Evolutionary conservation across 169 alveolate species (phyloP), one percentile per base, ranked within the genome.

Genomic region (Plasmodium reichenowi): DNA sequence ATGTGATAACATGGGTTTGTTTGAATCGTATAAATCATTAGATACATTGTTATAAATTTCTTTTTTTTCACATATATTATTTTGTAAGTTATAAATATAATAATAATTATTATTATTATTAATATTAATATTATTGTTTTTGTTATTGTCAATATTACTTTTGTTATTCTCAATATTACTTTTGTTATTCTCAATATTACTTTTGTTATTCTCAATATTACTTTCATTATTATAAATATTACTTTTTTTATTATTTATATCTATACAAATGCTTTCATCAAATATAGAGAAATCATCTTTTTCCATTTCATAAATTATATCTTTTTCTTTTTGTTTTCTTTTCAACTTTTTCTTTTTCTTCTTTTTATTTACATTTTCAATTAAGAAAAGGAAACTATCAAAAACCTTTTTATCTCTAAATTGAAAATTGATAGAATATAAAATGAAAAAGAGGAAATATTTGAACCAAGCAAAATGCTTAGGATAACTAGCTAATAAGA

Each of bases 341-440:
- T 38, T 38, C 10, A 38, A 38, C 7, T 38, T 38, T 38, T 38
- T 38, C 0, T 38, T 68, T 68, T 54, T 83, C 38, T 48, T 56
- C 7, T 45, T 29, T 50, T 63, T 83, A 56, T 56, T 83, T 13
- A 83, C 91, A 45, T 63, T 29, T 54, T 68, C 74, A 56, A 83
- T 58, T 13, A 83, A 68, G 45, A 83, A 68, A 4, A 83, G 63
- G 59, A 83, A 67, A 22, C 68, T 54, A 50, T 72, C 45, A 63
- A 67, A 63, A 26, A 29, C 22, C 22, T 67, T 54, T 43, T 70
- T 83, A 68, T 63, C 50, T 13, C 52, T 71, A 83, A 83, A 68
- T 48, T 83, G 91, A 29, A 54, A 67, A 68, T 83, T 83, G 48
- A 83, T 85, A 3, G 91, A 83, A 32, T 68, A 83, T 60, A 83